Evolutionary conservation across 805 yeast genomes (phyloP).

Genomic region (Kuraishia ogatae): DNA sequence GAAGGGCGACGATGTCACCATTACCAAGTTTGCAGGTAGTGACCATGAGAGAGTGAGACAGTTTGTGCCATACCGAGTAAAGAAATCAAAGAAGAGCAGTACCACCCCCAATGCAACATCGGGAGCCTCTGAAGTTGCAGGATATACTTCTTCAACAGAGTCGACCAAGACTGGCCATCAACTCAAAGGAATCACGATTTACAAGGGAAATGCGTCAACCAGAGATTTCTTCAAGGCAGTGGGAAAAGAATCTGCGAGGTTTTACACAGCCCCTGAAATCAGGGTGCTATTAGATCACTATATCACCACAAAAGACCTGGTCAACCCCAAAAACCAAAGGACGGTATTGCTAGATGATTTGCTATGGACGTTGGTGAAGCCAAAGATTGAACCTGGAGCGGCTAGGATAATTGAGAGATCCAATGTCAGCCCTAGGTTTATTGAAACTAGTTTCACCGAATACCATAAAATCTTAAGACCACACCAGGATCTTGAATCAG

Average conservation of each 20-base stretch:
- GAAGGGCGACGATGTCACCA: constrained; percentile 70
- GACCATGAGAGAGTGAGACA: constrained; percentile 36
- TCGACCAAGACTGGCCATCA: constrained; percentile 8
- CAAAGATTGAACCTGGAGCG: constrained; percentile 14
- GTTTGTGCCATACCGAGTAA: constrained; percentile 57
- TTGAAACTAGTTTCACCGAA: constrained; percentile 36
- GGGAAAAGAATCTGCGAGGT: constrained; percentile 25
- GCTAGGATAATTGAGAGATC: constrained; percentile 32
- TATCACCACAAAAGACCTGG: constrained; percentile 42
- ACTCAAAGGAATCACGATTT: constrained; percentile 29
- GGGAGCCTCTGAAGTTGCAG: background rate
- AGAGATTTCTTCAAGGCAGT: constrained; percentile 37
- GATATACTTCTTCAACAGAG: constrained; percentile 1
- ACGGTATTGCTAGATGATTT: constrained; percentile 46
- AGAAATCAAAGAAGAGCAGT: constrained; percentile 9
- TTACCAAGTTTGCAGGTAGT: constrained; percentile 40
- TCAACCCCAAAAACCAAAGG: constrained; percentile 42
- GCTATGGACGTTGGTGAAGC: constrained; percentile 34
- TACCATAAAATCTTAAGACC: constrained; percentile 40
- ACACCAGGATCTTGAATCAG: constrained; percentile 25
- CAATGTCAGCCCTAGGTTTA: constrained; percentile 32
- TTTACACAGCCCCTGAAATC: constrained; percentile 48
- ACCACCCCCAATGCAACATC: background rate
- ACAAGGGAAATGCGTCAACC: constrained; percentile 47
- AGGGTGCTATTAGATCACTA: constrained; percentile 46